phyloP scores from a whole-genome alignment of 495 filamentous ascomycete genomes.

The Friedmanniomyces endolithicus region DNA sequence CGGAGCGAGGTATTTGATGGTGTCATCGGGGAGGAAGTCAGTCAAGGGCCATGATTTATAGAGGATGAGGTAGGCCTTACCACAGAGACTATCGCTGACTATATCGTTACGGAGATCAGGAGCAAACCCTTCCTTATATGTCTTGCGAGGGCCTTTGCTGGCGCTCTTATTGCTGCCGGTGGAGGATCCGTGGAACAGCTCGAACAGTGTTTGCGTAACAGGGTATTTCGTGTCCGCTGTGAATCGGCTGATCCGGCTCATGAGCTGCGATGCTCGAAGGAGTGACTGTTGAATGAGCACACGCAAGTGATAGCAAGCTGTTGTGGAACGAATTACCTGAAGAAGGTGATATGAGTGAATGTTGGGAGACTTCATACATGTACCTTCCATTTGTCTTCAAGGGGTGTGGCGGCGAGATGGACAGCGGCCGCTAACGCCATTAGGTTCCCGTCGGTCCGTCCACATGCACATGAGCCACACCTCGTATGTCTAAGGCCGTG shows the following conservation, averaged over 20 bases:
- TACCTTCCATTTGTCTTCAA: background rate
- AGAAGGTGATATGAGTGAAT: too few species aligned
- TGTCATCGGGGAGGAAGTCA: conserved; percentile 12
- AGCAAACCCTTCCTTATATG: background rate
- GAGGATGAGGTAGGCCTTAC: background rate
- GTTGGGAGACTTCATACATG: too few species aligned
- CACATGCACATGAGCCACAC: too few species aligned
- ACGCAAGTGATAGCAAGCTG: background rate
- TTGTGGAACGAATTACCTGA: too few species aligned
- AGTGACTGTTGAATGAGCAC: background rate
- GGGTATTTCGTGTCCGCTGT: background rate
- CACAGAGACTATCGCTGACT: conserved; percentile 18
- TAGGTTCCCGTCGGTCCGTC: background rate
- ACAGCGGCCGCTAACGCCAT: background rate
- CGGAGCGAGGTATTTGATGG: conserved; percentile 37
- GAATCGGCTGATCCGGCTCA: background rate
- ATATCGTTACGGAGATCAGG: conserved; percentile 2
- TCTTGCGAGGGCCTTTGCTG: background rate
- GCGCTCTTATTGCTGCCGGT: background rate
- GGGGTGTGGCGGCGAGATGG: background rate
- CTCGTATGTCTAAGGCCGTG: too few species aligned
- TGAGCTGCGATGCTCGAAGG: background rate
- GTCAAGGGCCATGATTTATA: background rate
- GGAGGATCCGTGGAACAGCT: background rate
- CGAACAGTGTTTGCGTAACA: background rate